phyloP scores from a whole-genome alignment of 192 early-diverging fungal species.

The Lunasporangiospora selenospora region DNA sequence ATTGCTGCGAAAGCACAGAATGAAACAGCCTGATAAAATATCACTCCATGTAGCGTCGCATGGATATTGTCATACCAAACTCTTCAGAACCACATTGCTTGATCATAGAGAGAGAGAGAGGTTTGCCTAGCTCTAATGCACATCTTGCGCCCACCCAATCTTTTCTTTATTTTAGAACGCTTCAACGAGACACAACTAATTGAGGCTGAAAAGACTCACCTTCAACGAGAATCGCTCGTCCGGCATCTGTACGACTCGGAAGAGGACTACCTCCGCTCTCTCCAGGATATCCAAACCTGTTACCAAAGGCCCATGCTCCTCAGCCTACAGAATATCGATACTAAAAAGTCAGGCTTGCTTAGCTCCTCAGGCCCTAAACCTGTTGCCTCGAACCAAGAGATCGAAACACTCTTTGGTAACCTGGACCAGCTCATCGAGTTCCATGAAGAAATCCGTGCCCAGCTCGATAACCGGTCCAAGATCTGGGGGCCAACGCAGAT shows the following conservation, averaged over 20 bases:
- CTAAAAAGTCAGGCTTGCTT: constrained; percentile 14
- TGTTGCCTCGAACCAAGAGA: constrained; percentile 30
- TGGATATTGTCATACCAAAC: too few species aligned
- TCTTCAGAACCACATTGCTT: too few species aligned
- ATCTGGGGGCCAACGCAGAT: constrained; percentile 48
- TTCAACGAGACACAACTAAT: constrained; percentile 36
- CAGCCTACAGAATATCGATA: constrained; percentile 15
- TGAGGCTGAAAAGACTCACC: constrained; percentile 33
- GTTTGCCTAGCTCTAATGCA: too few species aligned
- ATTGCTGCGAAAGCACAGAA: too few species aligned
- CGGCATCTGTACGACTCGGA: constrained; percentile 45
- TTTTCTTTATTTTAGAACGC: constrained; percentile 2
- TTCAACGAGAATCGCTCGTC: constrained; percentile 36
- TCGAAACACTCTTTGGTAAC: constrained; percentile 36
- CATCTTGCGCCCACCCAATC: too few species aligned
- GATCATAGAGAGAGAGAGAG: too few species aligned
- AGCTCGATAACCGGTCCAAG: constrained; percentile 39
- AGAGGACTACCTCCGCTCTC: constrained; percentile 39
- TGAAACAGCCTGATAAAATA: not conserved
- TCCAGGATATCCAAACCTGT: constrained; percentile 34
- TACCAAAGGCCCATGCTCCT: constrained; percentile 23
- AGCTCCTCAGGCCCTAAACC: constrained; percentile 13
- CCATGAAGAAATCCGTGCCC: constrained; percentile 28
- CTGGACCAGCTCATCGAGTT: constrained; percentile 31
- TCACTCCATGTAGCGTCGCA: not conserved